Conservation (phyloP, 257 asterid species). For the Phtheirospermum japonicum region DNA sequence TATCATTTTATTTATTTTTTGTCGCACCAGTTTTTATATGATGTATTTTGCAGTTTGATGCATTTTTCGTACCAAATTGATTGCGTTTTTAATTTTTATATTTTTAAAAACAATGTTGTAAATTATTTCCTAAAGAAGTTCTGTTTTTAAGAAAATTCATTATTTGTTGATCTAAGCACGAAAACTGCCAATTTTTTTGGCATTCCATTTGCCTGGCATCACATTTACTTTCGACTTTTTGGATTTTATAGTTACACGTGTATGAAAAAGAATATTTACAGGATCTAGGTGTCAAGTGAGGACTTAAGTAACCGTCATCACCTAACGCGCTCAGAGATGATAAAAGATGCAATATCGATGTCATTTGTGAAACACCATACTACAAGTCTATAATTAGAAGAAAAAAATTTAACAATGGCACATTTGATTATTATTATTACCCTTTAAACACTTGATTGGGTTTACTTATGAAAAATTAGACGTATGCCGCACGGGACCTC, state of each 20-base stretch:
- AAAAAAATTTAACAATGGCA: too few relatives aligned
- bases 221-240: background rate
- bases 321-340: background rate
- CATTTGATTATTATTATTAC: background rate
- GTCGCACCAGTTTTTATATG: background rate
- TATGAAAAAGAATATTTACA: background rate
- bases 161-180: background rate
- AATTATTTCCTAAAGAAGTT: background rate
- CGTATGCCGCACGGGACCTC: background rate
- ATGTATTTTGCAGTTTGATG: slow-evolving; percentile 6
- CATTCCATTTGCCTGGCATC: background rate
- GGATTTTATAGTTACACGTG: background rate
- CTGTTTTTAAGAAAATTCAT: background rate
- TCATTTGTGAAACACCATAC: too few relatives aligned
- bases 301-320: background rate
- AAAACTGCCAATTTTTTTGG: background rate
- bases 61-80: background rate
- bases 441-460: background rate
- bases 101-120: background rate
- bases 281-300: background rate
- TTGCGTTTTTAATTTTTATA: background rate
- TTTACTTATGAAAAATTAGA: background rate
- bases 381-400: too few relatives aligned
- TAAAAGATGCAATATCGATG: too few relatives aligned
- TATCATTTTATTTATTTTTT: too few relatives aligned